Base-by-base conservation (phyloP, 2,329 filamentous ascomycete species). In the Aspergillus caelatus region DNA sequence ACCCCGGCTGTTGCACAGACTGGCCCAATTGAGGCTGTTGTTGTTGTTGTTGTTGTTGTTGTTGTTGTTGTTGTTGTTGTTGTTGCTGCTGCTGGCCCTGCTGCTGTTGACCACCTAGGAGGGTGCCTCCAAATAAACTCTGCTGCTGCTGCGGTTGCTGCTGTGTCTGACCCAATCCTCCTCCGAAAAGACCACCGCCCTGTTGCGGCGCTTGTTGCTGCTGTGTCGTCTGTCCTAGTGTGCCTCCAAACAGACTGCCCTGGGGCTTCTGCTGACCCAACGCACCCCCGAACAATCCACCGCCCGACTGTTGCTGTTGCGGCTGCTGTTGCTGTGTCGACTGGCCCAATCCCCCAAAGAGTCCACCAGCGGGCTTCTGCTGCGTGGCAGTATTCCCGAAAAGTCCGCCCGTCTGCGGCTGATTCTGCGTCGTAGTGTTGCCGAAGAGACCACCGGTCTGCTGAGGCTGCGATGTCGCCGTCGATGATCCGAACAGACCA, bases 1-100 rank as follows among this genome's bases (percentile, higher is more conserved):
- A 75, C 43, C 76, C 75, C 57, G 72, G 78, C 34, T 75, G 73
- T 54, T 76, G 76, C 58, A 73, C 73, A 11, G 72, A 78, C 65
- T 81, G 80, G 12, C 79, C 79, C 59, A 81, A 71, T 65, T 81
- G 79, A 34, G 77, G 74, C 65, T 79, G 78, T 62, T 79, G 78
- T 62, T 67, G 69, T 54, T 72, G 72, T 57, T 69, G 64, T 53
- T 72, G 70, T 59, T 74, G 71, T 62, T 67, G 69, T 54, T 72
- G 72, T 57, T 69, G 64, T 53, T 72, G 70, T 59, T 74, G 71
- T 62, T 67, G 69, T 54, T 79, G 78, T 62, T 79, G 78, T 62
- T 67, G 69, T 54, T 72, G 72, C 57, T 69, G 64, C 55, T 72
- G 70, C 60, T 74, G 71, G 28, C 62, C 62, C 57, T 68, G 74